Percentiles rank a stretch among this genome's conserved stretches.
Evolutionary conservation across 352 stramenopile species (phyloP).

Genomic region (Thalassiosira mediterranea): DNA sequence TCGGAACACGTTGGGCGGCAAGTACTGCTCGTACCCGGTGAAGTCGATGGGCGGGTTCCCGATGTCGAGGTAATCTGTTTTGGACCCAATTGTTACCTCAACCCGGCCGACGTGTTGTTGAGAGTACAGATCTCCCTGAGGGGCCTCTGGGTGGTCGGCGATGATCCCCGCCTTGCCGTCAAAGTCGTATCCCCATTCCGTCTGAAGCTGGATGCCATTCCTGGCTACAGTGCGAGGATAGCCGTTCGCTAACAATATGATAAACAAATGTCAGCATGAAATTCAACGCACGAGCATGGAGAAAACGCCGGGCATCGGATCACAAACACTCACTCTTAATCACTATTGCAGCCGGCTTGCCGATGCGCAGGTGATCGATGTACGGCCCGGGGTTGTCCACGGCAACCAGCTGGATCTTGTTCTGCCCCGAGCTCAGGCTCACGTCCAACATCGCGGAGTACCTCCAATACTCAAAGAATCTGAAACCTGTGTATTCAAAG

Average conservation of each 20-base stretch:
- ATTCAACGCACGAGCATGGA: too few species aligned
- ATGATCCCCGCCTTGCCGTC: neutral
- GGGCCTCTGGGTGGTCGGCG: neutral
- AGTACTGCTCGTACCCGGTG: conserved; percentile 49
- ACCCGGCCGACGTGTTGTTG: neutral
- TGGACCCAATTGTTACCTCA: neutral
- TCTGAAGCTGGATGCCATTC: neutral
- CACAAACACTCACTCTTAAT: conserved; percentile 33
- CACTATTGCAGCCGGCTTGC: conserved; percentile 49
- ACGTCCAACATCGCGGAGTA: conserved; percentile 56
- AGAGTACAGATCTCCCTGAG: conserved; percentile 3
- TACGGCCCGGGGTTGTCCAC: conserved; percentile 43
- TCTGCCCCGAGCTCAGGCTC: conserved; percentile 31
- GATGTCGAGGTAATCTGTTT: conserved; percentile 3
- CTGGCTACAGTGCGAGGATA: conserved; percentile 1
- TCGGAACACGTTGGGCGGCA: conserved; percentile 35
- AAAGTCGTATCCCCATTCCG: neutral
- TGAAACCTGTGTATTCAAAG: conserved; percentile 44
- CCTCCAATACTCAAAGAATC: conserved; percentile 20
- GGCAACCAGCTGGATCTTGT: conserved; percentile 53
- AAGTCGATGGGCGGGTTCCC: conserved; percentile 7
- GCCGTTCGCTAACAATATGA: conserved; percentile 40
- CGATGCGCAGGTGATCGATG: conserved; percentile 62
- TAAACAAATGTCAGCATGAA: too few species aligned
- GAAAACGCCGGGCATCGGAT: conserved; percentile 17